Conservation (phyloP, 192 early-diverging fungal species). For the Coemansia sp. region DNA sequence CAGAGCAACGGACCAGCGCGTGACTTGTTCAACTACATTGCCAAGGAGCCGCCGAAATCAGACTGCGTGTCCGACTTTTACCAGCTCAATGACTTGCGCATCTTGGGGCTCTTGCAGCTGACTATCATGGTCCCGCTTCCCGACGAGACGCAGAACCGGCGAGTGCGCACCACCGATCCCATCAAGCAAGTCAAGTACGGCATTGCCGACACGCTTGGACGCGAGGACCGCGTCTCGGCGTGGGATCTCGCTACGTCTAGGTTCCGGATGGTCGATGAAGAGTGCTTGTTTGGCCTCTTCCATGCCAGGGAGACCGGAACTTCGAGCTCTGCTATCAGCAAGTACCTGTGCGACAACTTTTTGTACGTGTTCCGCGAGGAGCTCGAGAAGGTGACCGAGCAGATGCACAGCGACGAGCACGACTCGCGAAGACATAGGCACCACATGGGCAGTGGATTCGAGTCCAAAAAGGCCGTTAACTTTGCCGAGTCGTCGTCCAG, state of each 20-base stretch:
- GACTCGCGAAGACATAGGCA: conserved; percentile 8
- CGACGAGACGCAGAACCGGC: conserved; percentile 76
- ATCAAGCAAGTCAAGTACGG: conserved; percentile 83
- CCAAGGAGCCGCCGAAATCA: conserved; percentile 57
- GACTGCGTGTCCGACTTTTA: conserved; percentile 69
- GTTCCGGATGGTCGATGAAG: conserved; percentile 82
- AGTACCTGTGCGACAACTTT: conserved; percentile 72
- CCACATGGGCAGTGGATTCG: conserved; percentile 1
- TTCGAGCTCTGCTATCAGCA: conserved; percentile 56
- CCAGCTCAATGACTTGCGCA: conserved; percentile 70
- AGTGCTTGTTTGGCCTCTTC: conserved; percentile 86
- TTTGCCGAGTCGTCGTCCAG: conserved; percentile 28
- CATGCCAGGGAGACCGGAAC: conserved; percentile 62
- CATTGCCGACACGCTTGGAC: conserved; percentile 79
- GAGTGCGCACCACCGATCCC: conserved; percentile 82
- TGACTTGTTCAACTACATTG: conserved; percentile 48
- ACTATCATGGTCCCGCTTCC: conserved; percentile 78
- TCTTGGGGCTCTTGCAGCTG: conserved; percentile 89
- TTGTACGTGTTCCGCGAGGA: conserved; percentile 67
- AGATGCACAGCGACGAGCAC: conserved; percentile 33
- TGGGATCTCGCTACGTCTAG: conserved; percentile 87
- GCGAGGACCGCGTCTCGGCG: conserved; percentile 64
- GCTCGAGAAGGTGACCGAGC: conserved; percentile 63
- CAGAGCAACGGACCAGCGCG: conserved; percentile 27
- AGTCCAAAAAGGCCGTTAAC: conserved; percentile 38